Evolutionary conservation across 805 yeast species (phyloP), one percentile per base, ranked within the genome.

Genomic region (Candida tibetensis): DNA sequence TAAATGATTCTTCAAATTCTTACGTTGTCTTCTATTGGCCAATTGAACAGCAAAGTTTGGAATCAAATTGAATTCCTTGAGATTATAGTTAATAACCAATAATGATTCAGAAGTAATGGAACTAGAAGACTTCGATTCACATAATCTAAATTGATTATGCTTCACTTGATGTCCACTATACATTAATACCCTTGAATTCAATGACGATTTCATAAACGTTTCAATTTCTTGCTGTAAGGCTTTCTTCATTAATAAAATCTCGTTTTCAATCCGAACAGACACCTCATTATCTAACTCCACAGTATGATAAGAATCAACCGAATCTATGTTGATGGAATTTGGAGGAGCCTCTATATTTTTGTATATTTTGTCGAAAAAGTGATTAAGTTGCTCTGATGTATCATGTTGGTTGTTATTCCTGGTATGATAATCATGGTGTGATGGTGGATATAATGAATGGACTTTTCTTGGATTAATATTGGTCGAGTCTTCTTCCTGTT

Each of bases 1-100:
- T 22, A 69, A 46, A 39, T 69, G 73, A 21, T 52, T 55, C 36
- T 46, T 47, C 23, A 68, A 48, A 37, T 42, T 46, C 28, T 46
- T 50, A 42, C 45, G 41, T 32, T 58, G 62, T 17, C 48, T 49
- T 30, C 40, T 39, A 1, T 61, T 45, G 25, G 42, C 48, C 34
- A 62, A 39, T n/a, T 57, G 34, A 10, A 58, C 34, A 4, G 59
- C 61, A 39, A 58, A 63, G 41, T 60, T 57, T 1, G 73, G 73
- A 19, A 68, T 49, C 40, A 61, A 39, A 37, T 62, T 62, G 45
- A 66, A 60, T 26, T 55, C 49, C 38, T 58, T 60, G 32, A 60
- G 47, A 18, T 52, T 52, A 41, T 65, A 62, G 28, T 40, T 44
- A 14, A 42, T 36, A 15, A 40, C 35, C 26, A 39, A 17, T 15